Evolutionary conservation across 2,329 filamentous ascomycete genomes (phyloP), one percentile per base, ranked within the genome.

Genomic region (Raffaelea albimanens): DNA sequence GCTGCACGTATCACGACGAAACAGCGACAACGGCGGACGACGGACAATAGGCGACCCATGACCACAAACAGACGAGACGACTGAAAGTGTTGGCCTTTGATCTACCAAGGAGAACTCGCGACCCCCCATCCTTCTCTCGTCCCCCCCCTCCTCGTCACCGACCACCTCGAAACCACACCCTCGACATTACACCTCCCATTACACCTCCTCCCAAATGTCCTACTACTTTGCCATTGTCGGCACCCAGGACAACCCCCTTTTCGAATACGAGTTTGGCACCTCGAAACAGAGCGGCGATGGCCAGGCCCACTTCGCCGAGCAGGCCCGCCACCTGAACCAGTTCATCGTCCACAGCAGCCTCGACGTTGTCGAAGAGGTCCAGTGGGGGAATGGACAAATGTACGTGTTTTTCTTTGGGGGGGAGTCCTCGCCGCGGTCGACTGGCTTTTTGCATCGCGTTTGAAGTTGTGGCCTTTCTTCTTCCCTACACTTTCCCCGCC

Each of bases 201-300:
- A 14, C 21, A 4, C 40, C 40, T 38, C 34, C 13, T 38, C 34
- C 34, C 34, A 38, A 38, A 97, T 97, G 93, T 96, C 90, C 51
- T 98, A 97, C 76, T 96, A 96, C 73, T 97, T 98, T 69, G 87
- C 87, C 62, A 95, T 98, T 57, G 81, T 98, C 65, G 93, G 90
- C 61, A 94, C 89, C 20, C 87, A 88, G 59, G 93, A 98, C 72
- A 94, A 91, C 62, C 91, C 93, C 31, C 79, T 98, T 56, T 98
- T 97, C 70, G 91, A 95, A 69, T 81, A 94, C 67, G 90, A 95
- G 63, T 98, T 98, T 64, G 93, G 93, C 59, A 96, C 91, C 36
- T 95, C 88, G 38, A 96, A 96, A 67, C 85, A 89, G 58, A 90
- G 91, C 68, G 91, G 91, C 63, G 93, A 97, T 72, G 93, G 93